Conservation (phyloP, 1,139 yeast species). For the Yamadazyma sp. region DNA sequence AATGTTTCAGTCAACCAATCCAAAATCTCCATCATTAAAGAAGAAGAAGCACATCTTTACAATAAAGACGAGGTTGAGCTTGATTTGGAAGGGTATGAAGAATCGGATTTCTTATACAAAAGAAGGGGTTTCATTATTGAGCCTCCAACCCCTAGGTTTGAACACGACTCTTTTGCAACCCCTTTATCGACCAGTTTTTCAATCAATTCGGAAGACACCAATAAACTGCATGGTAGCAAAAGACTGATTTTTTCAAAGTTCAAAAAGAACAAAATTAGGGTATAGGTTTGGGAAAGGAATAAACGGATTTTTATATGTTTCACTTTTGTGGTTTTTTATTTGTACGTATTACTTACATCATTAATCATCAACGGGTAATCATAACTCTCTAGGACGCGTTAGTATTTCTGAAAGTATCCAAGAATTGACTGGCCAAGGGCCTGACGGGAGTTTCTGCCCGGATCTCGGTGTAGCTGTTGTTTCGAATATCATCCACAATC, state of each 20-base stretch:
- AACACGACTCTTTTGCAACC: constrained; percentile 10
- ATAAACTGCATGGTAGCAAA: constrained; percentile 16
- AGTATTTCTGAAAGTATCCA: constrained; percentile 51
- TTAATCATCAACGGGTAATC: not conserved
- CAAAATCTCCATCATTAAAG: constrained; percentile 12
- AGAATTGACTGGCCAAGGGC: constrained; percentile 57
- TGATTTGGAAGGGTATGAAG: constrained; percentile 3
- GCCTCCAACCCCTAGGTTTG: constrained; percentile 16
- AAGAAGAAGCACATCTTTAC: constrained; percentile 9
- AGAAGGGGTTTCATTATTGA: constrained; percentile 17
- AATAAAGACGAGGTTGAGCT: not conserved
- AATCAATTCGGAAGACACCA: constrained; percentile 13
- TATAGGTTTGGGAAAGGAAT: constrained; percentile 1
- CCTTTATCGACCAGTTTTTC: constrained; percentile 16
- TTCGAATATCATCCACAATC: constrained; percentile 25
- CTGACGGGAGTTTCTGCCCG: constrained; percentile 58
- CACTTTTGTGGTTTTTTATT: not conserved
- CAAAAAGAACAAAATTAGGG: constrained; percentile 10
- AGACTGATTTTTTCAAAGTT: constrained; percentile 18
- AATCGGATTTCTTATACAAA: constrained; percentile 8
- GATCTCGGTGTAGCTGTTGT: constrained; percentile 26
- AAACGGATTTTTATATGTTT: not conserved
- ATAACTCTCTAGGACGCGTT: not conserved
- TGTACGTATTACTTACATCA: not conserved
- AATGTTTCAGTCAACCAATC: constrained; percentile 2